Percentiles rank a stretch among this genome's conserved stretches.
These are phyloP conservation scores for Didymella lethalis DNA, from an alignment of 2,329 filamentous ascomycete genomes.

Conservation along the genomic window DNA sequence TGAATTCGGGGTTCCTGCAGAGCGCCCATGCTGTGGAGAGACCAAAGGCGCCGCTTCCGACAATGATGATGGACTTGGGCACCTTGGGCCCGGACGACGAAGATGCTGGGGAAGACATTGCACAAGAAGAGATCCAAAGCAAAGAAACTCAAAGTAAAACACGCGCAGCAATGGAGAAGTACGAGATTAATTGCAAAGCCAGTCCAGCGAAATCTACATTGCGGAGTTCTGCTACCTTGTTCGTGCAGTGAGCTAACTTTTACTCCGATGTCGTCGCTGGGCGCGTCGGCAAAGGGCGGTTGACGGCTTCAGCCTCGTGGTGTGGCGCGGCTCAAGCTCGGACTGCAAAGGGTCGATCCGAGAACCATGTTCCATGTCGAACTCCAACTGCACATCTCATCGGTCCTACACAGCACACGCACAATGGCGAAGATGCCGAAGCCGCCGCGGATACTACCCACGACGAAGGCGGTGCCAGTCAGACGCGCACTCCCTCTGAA, in stretches of 20 bases:
- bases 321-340: constrained; percentile 12
- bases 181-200: neutral
- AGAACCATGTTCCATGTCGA: constrained; percentile 9
- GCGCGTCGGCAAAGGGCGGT: constrained; percentile 36
- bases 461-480: constrained; percentile 32
- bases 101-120: constrained; percentile 31
- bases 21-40: constrained; percentile 75
- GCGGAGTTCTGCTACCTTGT: constrained; percentile 19
- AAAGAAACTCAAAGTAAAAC: constrained; percentile 1
- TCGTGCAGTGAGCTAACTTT: constrained; percentile 14
- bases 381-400: neutral
- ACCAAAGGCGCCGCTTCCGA: constrained; percentile 64
- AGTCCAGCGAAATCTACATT: constrained; percentile 4
- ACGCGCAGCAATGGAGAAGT: constrained; percentile 10
- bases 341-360: constrained; percentile 7
- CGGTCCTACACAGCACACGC: constrained; percentile 1
- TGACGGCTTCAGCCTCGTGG: constrained; percentile 22
- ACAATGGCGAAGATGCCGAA: constrained; percentile 48
- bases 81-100: constrained; percentile 20
- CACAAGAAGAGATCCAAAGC: constrained; percentile 6
- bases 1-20: constrained; percentile 64
- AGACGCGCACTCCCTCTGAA: constrained; percentile 28
- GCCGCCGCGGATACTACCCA: constrained; percentile 33
- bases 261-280: constrained; percentile 42
- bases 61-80: constrained; percentile 57